Evolutionary conservation across 768 basidiomycete genomes (phyloP).

Genomic region (Cystofilobasidium macerans): DNA sequence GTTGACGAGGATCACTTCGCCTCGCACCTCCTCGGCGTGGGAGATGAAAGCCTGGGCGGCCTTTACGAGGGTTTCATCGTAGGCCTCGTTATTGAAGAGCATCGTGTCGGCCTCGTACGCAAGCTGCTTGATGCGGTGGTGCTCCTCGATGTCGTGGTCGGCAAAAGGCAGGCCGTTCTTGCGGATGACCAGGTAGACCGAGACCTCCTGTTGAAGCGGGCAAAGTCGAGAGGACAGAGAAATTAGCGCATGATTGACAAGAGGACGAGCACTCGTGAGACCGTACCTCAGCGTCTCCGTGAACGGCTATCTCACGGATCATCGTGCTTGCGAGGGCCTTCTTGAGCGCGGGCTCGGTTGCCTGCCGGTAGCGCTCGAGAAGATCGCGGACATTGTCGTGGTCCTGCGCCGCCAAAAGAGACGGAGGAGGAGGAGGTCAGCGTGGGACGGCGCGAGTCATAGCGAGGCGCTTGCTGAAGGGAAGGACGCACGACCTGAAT

Average conservation of each 20-base stretch:
- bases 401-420: not conserved
- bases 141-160: conserved; percentile 18
- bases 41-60: conserved; percentile 24
- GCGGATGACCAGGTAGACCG: not conserved
- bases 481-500: conserved; percentile 10
- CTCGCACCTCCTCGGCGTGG: conserved; percentile 17
- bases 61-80: conserved; percentile 6
- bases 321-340: not conserved
- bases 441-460: too few species aligned
- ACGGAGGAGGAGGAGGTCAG: not conserved
- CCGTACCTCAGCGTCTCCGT: conserved; percentile 23
- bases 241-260: too few species aligned
- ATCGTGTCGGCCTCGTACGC: conserved; percentile 21
- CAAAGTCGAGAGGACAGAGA: too few species aligned
- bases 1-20: too few species aligned
- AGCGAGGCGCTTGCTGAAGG: not conserved
- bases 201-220: not conserved
- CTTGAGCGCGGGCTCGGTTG: not conserved
- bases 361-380: not conserved
- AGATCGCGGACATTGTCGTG: conserved; percentile 18
- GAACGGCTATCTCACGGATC: conserved; percentile 24
- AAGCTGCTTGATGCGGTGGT: conserved; percentile 22
- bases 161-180: not conserved
- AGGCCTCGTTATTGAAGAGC: conserved; percentile 4
- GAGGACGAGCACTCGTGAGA: too few species aligned